Evolutionary conservation across 2,329 filamentous ascomycete genomes (phyloP).

Genomic region (Beauveria asiatica): DNA sequence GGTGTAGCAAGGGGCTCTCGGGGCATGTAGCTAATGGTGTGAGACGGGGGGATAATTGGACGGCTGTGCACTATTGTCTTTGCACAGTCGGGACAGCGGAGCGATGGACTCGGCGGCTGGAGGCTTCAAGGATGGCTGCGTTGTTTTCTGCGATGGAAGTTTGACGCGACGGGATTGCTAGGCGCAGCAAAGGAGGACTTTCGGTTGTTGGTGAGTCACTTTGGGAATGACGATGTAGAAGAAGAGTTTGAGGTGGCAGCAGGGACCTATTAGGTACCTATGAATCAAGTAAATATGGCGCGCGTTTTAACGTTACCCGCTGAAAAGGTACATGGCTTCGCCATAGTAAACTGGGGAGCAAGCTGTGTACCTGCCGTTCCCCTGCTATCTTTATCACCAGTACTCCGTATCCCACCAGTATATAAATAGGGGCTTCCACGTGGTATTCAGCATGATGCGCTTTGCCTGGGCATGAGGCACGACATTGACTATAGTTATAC

Average conservation of each 20-base stretch:
- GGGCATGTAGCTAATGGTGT: constrained; percentile 54
- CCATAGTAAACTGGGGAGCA: background rate
- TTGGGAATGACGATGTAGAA: constrained; percentile 6
- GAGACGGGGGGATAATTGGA: constrained; percentile 22
- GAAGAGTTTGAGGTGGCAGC: background rate
- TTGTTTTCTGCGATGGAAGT: constrained; percentile 4
- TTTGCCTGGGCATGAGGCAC: too few species aligned
- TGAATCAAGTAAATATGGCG: background rate
- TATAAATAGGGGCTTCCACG: background rate
- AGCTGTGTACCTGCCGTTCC: background rate
- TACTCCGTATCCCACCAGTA: background rate
- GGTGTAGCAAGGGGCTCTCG: constrained; percentile 43
- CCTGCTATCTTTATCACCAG: background rate
- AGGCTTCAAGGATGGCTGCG: background rate
- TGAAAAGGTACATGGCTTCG: background rate
- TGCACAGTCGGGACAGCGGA: constrained; percentile 40
- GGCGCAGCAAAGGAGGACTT: background rate
- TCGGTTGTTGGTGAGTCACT: constrained; percentile 8
- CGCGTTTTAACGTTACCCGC: background rate
- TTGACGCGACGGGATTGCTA: background rate
- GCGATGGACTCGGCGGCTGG: constrained; percentile 3
- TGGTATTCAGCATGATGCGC: background rate
- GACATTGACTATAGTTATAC: too few species aligned
- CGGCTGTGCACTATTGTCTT: constrained; percentile 41
- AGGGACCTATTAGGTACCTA: constrained; percentile 1